Base-by-base conservation (phyloP, 1,284 basidiomycete genomes). In the Athelia sp. region DNA sequence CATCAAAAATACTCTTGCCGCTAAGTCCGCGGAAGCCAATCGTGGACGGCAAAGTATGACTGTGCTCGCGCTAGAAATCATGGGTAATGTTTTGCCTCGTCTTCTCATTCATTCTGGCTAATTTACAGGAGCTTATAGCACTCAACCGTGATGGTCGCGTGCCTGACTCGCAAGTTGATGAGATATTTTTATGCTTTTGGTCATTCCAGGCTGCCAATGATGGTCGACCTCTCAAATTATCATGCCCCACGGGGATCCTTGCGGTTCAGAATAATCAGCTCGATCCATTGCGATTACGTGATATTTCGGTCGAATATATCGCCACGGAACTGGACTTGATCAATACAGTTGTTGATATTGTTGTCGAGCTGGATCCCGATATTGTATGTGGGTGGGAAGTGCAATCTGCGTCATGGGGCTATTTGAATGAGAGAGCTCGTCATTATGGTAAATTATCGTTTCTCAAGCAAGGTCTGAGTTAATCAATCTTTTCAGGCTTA, bases 301-400 rank as follows among this genome's bases (percentile, higher is more conserved):
- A 71, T 42, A 67, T 79, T 47, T 54, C 65, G 1, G 61, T 86
- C 17, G 78, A 87, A 47, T 62, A 76, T 10, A 84, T 91, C 14
- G 68, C 81, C 0, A 77, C 66, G 44, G 95, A 99, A 68, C 70
- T 94, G 11, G 93, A 94, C 24, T 68, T 98, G 15, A 71, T 98
- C 51, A 95, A 96, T 57, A 72, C 71, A 43, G 62, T 94, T 8
- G 74, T 93, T 24, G 93, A 98, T 60, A 68, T 84, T 19, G 80
- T 97, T 1, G 67, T 83, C 21, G 78, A 84, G 0, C 72, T 90
- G 59, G 93, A 99, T 66, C 96, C 96, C 0, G 96, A 99, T 63
- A 86, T 98, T 40, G 63, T 99, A 2, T 79, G 83, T 0, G 96
- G 96, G 9, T 98, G 93, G 90, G 95, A 99, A 57, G 77, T 97